A percentile compares a stretch with the other conserved stretches of the same genome.
Evolutionary conservation across 2,329 filamentous ascomycete species (phyloP).

Genomic region (Colletotrichum sp.): DNA sequence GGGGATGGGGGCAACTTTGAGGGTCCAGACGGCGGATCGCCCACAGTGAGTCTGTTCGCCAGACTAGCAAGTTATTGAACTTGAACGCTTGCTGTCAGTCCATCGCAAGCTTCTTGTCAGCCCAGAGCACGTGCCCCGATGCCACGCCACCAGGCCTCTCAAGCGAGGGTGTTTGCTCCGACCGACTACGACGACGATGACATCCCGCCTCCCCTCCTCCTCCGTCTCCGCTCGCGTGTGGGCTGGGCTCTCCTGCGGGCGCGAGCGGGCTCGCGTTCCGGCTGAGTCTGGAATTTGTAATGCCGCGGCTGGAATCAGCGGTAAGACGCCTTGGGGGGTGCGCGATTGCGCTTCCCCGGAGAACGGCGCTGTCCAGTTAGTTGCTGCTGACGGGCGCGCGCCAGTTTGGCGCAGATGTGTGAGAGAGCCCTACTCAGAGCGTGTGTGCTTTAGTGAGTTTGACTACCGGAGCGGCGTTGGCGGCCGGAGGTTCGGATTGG

Average conservation of each 20-base stretch:
- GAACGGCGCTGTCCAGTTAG: background rate
- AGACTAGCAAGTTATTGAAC: background rate
- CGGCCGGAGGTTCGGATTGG: background rate
- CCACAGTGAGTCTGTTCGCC: conserved; percentile 7
- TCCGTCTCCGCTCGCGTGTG: background rate
- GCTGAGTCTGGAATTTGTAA: background rate
- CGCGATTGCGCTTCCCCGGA: background rate
- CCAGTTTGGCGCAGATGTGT: background rate
- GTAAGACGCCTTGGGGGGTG: background rate
- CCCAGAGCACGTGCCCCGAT: background rate
- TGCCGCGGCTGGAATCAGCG: background rate
- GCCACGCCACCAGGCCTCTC: background rate
- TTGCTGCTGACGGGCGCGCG: background rate
- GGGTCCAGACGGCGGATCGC: background rate
- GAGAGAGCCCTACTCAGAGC: background rate
- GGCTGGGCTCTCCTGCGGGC: background rate
- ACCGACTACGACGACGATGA: background rate
- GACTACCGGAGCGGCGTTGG: background rate
- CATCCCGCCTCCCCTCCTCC: background rate
- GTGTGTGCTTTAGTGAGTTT: background rate
- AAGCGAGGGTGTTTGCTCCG: background rate
- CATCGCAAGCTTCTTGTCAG: background rate
- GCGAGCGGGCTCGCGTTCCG: background rate
- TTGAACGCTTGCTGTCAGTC: background rate
- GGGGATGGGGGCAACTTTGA: background rate